Conservation (phyloP, 1,139 yeast species). For the Komagataea norvegica region DNA sequence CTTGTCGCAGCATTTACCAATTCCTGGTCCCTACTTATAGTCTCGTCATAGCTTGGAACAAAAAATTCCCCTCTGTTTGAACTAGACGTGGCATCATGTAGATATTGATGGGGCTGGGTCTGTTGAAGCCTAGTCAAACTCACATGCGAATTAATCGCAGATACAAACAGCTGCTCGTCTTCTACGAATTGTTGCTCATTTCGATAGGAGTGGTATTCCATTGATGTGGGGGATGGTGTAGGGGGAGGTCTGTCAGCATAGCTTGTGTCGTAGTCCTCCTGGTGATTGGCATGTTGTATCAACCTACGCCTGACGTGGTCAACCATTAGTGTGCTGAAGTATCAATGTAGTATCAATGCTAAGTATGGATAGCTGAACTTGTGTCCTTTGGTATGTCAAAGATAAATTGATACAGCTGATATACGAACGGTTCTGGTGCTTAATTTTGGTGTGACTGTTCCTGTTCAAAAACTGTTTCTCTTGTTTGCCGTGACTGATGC, state of each 20-base stretch:
- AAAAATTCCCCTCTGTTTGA: constrained; percentile 3
- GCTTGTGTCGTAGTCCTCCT: constrained; percentile 5
- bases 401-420: too few species aligned
- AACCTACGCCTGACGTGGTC: constrained; percentile 4
- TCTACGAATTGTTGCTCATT: constrained; percentile 4
- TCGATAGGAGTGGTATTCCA: constrained; percentile 22
- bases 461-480: too few species aligned
- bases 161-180: neutral
- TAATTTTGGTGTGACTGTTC: too few species aligned
- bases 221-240: constrained; percentile 24
- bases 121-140: constrained; percentile 1
- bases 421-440: too few species aligned
- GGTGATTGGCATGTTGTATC: neutral
- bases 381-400: too few species aligned
- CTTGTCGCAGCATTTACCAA: constrained; percentile 5
- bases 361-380: neutral
- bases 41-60: constrained; percentile 20
- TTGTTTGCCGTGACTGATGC: too few species aligned
- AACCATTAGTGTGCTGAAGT: constrained; percentile 5
- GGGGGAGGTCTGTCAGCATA: constrained; percentile 29
- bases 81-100: neutral
- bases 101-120: neutral
- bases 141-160: too few species aligned
- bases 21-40: constrained; percentile 12
- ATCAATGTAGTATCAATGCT: too few species aligned